These are phyloP conservation scores for Solanum chilense DNA, from an alignment of 257 asterid species.

Conservation along the genomic window DNA sequence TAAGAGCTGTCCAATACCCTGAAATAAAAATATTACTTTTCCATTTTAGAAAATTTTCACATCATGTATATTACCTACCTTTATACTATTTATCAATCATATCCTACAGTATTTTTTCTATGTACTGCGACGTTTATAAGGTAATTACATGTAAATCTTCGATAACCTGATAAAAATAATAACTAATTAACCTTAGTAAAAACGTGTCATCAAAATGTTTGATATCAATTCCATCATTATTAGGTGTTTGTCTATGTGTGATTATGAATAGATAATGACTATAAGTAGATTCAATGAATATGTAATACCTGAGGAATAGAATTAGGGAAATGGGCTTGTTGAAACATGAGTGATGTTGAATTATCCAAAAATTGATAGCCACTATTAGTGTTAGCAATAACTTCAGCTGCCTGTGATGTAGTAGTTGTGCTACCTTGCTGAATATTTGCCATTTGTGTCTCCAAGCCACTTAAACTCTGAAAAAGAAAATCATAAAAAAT, in stretches of 20 bases:
- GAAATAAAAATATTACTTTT: background rate
- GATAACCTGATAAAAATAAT: background rate
- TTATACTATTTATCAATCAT: background rate
- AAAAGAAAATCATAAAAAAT: background rate
- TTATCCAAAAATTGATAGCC: conserved; percentile 24
- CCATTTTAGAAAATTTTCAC: background rate
- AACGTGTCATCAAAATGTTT: background rate
- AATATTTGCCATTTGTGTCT: conserved; percentile 20
- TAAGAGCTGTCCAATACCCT: conserved; percentile 50
- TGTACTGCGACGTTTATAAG: background rate
- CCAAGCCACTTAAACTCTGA: conserved; percentile 37
- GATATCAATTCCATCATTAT: background rate
- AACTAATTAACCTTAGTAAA: background rate
- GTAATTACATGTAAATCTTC: background rate
- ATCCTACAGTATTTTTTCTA: background rate
- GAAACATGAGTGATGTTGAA: conserved; percentile 30
- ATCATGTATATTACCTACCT: background rate
- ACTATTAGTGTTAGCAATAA: conserved; percentile 4
- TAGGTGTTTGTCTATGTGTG: background rate
- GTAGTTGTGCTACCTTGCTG: conserved; percentile 20
- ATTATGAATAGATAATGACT: background rate
- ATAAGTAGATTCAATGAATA: background rate
- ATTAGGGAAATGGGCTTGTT: conserved; percentile 24
- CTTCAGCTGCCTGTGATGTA: conserved; percentile 1
- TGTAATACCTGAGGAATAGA: background rate